These are phyloP conservation scores for Penicillium polonicum DNA, from an alignment of 2,329 filamentous ascomycete species.

Conservation along the genomic window DNA sequence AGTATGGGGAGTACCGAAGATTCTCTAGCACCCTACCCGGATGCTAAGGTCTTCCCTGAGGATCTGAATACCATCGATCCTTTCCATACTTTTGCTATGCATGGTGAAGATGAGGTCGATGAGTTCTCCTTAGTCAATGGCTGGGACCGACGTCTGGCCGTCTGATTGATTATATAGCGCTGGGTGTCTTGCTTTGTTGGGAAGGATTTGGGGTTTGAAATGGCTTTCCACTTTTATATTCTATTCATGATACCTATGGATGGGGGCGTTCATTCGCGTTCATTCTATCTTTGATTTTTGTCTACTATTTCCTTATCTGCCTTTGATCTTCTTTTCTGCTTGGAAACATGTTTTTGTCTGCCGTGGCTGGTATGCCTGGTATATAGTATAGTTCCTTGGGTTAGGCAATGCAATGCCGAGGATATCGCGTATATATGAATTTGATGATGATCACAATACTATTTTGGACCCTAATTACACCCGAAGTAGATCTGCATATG, in stretches of 20 bases:
- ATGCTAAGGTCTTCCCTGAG: conserved; percentile 27
- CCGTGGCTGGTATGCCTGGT: background rate
- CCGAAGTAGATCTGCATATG: no score
- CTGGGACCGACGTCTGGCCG: conserved; percentile 38
- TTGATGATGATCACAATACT: background rate
- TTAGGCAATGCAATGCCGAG: background rate
- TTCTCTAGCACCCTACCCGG: conserved; percentile 20
- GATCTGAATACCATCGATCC: conserved; percentile 35
- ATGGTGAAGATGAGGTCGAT: conserved; percentile 33
- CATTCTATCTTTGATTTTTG: background rate
- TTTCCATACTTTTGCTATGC: conserved; percentile 40
- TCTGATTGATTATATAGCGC: conserved; percentile 18
- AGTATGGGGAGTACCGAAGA: conserved; percentile 57
- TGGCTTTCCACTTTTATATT: background rate
- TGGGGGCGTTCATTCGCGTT: background rate
- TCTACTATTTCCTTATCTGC: background rate
- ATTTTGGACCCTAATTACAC: background rate
- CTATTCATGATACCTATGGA: conserved; percentile 9
- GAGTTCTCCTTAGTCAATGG: conserved; percentile 33
- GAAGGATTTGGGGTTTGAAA: background rate
- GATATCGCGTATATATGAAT: conserved; percentile 1
- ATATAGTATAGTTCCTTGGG: background rate
- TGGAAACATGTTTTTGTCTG: background rate
- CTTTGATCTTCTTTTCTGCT: background rate
- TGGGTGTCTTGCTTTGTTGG: background rate